These are phyloP conservation scores for Fonsecaea nubica DNA, from an alignment of 2,329 filamentous ascomycete species.

Conservation along the genomic window DNA sequence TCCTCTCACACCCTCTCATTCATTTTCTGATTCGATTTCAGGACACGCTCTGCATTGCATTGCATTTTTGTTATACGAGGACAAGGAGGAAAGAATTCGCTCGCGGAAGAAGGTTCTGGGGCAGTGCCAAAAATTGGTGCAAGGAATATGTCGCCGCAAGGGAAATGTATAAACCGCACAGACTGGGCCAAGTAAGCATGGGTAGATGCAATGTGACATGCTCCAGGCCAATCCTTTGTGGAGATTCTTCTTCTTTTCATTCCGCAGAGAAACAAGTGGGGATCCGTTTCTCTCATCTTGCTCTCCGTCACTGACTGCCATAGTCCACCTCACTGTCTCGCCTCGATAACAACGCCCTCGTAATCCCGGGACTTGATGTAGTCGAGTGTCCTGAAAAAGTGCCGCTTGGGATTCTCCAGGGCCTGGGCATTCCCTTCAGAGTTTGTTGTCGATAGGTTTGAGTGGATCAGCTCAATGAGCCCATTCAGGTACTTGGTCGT, in stretches of 20 bases:
- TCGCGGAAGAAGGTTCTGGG: background rate
- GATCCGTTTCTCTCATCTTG: background rate
- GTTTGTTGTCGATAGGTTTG: constrained; percentile 75
- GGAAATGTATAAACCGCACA: background rate
- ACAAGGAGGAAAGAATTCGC: background rate
- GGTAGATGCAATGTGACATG: background rate
- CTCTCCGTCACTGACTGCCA: background rate
- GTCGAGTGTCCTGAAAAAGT: constrained; percentile 93
- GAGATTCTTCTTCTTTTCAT: background rate
- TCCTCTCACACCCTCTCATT: too few species aligned
- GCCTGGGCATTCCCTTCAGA: constrained; percentile 53
- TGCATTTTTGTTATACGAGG: background rate
- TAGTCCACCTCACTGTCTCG: constrained; percentile 48
- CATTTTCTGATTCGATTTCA: background rate
- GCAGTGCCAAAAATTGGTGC: background rate
- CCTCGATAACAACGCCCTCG: constrained; percentile 81
- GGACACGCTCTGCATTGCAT: background rate
- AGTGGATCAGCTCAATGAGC: constrained; percentile 96
- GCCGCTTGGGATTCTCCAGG: constrained; percentile 86
- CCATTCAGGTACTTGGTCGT: constrained; percentile 98
- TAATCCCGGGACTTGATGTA: constrained; percentile 92
- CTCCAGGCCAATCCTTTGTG: background rate
- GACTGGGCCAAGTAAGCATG: background rate
- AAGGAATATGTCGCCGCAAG: background rate
- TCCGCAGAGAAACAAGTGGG: background rate